Base-by-base conservation (phyloP, 2,329 filamentous ascomycete species). In the Geoglossum cookeanum region DNA sequence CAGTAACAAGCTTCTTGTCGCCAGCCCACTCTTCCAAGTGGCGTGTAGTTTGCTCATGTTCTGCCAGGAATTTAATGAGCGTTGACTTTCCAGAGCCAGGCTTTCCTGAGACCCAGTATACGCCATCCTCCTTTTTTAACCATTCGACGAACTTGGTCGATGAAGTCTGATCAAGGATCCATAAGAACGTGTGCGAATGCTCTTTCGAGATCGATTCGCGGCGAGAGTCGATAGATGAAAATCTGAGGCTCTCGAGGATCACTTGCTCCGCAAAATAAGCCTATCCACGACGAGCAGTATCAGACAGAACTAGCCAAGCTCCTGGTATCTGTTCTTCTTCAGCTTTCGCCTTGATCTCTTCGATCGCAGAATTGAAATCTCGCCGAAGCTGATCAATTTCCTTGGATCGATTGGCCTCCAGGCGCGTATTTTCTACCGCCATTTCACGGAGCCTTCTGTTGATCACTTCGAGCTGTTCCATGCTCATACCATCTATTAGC, bases 61-160 rank as follows among this genome's bases (percentile, higher is more conserved):
- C 33, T 6, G 29, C 17, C 13, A 62, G 37, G 55, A 49, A 59
- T 32, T 61, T 62, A 57, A 63, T 61, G 17, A 61, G 39, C 58
- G 51, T 55, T 35, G 51, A 55, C 17, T 55, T 55, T 8, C 51
- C 51, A n/a, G 17, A 42, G 13, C 39, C 39, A 11, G 39, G 39
- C 13, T 42, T 42, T 11, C 39, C 39, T 13, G 39, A 42, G 13
- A 55, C 17, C 51, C 51, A 55, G 15, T n/a, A 55, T n/a, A 55
- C 5, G 22, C 51, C 30, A 11, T 42, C 35, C 1, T n/a, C 51
- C 5, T 22, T n/a, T 35, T 42, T 6, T 22, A 55, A 27, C 51
- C 51, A 55, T 22, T 35, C 27, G 29, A 35, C n/a, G 30, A 49
- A 29, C 6, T 3, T 55, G 13, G 3, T 29, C 45, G 22, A 27